Conservation (phyloP, 2,329 filamentous ascomycete species). For the Aspergillus nomiae region DNA sequence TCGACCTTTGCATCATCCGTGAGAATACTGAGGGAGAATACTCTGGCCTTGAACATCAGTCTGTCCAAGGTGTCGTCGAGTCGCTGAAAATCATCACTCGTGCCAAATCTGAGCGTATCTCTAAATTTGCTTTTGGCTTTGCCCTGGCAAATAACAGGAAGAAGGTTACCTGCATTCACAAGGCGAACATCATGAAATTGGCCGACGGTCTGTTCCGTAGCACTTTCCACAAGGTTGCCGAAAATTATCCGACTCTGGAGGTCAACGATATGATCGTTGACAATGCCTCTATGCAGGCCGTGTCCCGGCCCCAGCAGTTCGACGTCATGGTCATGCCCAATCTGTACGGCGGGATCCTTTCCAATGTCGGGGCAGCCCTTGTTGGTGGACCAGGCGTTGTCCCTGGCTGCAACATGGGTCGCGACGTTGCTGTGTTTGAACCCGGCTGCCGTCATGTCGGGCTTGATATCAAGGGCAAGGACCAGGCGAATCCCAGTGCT, state of each 20-base stretch:
- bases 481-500: constrained; percentile 97
- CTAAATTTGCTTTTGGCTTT: constrained; percentile 98
- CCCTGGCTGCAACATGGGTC: constrained; percentile 98
- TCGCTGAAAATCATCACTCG: constrained; percentile 99
- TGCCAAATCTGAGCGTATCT: constrained; percentile 98
- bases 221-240: constrained; percentile 90
- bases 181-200: constrained; percentile 99
- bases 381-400: constrained; percentile 97
- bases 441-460: constrained; percentile 98
- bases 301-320: constrained; percentile 94
- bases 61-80: constrained; percentile 92
- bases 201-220: constrained; percentile 98
- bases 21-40: constrained; percentile 99
- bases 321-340: constrained; percentile 99
- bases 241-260: constrained; percentile 94
- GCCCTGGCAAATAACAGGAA: constrained; percentile 97
- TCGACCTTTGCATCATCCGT: constrained; percentile 99
- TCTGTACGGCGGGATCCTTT: constrained; percentile 96
- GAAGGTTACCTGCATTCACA: constrained; percentile 99
- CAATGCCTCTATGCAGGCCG: constrained; percentile 99
- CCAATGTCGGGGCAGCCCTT: constrained; percentile 96
- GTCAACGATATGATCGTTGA: constrained; percentile 99
- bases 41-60: constrained; percentile 98
- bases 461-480: constrained; percentile 99
- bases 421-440: constrained; percentile 97